phyloP scores from a whole-genome alignment of 2,329 filamentous ascomycete species.

The Verticillium longisporum region DNA sequence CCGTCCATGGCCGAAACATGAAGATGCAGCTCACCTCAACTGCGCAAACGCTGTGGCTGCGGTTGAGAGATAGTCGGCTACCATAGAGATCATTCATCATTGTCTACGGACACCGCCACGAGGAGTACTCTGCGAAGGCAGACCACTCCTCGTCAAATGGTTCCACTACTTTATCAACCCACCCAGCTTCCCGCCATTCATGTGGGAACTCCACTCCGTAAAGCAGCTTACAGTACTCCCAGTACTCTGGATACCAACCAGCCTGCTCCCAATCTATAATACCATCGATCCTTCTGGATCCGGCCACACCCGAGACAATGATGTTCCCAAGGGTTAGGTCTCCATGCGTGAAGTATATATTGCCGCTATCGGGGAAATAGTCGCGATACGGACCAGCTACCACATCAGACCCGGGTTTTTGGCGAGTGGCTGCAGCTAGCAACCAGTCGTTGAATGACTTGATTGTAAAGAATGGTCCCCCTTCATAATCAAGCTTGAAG shows the following conservation, averaged over 20 bases:
- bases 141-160: too few species aligned
- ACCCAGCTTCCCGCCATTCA: slow-evolving; percentile 13
- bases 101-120: too few species aligned
- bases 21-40: too few species aligned
- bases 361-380: neutral
- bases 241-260: slow-evolving; percentile 26
- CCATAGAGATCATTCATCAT: too few species aligned
- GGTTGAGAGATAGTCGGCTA: too few species aligned
- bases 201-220: slow-evolving; percentile 11
- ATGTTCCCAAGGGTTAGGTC: slow-evolving; percentile 12
- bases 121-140: too few species aligned
- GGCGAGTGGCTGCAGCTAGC: neutral
- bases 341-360: neutral
- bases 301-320: slow-evolving; percentile 12
- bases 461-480: too few species aligned
- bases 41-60: too few species aligned
- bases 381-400: neutral
- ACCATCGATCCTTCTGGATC: slow-evolving; percentile 12
- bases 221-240: slow-evolving; percentile 22
- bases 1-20: too few species aligned
- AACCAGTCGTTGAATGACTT: slow-evolving; percentile 4
- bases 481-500: too few species aligned
- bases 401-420: neutral
- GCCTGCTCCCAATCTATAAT: slow-evolving; percentile 23
- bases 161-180: too few species aligned